These are phyloP conservation scores for Hypoxylon lienhwacheense DNA, from an alignment of 495 filamentous ascomycete species.

Conservation along the genomic window DNA sequence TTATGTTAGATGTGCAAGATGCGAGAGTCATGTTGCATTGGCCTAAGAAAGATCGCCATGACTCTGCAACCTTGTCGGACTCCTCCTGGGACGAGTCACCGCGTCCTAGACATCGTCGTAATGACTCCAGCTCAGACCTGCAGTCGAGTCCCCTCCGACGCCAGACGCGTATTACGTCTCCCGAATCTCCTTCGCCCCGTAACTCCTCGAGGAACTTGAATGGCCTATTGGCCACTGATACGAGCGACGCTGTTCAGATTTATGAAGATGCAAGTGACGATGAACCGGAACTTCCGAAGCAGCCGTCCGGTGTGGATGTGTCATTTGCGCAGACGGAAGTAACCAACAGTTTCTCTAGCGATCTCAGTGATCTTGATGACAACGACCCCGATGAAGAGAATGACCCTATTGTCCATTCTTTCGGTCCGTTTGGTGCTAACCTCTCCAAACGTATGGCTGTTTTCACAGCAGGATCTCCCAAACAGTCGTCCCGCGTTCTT, in stretches of 20 bases:
- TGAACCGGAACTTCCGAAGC: conserved; percentile 44
- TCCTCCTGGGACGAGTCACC: conserved; percentile 68
- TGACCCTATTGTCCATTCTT: conserved; percentile 85
- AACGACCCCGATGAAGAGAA: conserved; percentile 90
- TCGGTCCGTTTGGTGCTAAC: conserved; percentile 84
- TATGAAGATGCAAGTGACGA: conserved; percentile 60
- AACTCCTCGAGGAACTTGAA: conserved; percentile 39
- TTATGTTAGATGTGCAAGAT: conserved; percentile 95
- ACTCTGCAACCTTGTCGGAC: conserved; percentile 62
- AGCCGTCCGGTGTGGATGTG: conserved; percentile 18
- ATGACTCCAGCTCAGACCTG: conserved; percentile 40
- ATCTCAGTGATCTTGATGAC: conserved; percentile 64
- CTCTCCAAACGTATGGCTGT: conserved; percentile 76
- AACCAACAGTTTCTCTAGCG: conserved; percentile 56
- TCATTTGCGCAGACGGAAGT: conserved; percentile 42
- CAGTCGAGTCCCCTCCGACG: conserved; percentile 70
- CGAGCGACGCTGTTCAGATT: conserved; percentile 50
- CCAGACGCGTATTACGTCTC: conserved; percentile 63
- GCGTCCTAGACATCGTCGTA: conserved; percentile 40
- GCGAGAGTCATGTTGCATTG: conserved; percentile 85
- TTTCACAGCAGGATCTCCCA: conserved; percentile 64
- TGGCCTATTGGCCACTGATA: conserved; percentile 33
- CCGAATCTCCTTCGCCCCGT: conserved; percentile 71
- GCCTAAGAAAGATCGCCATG: conserved; percentile 67
- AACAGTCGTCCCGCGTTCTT: conserved; percentile 42